Conservation (phyloP, 257 asterid species). For the Gentiana straminea region DNA sequence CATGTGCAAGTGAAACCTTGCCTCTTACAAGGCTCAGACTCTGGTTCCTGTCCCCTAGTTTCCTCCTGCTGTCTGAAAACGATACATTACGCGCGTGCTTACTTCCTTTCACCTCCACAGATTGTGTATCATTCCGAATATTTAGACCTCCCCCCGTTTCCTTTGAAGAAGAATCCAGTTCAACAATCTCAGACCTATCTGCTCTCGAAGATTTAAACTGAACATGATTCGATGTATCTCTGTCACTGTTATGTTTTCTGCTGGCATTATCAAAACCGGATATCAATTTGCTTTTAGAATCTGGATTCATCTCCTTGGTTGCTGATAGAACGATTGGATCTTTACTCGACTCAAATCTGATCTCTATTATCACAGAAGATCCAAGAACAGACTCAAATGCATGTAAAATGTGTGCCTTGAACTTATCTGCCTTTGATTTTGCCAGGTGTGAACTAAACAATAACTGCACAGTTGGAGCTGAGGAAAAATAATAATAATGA, state of each 20-base stretch:
- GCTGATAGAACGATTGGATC: slow-evolving; percentile 41
- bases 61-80: slow-evolving; percentile 24
- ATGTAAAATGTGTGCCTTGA: slow-evolving; percentile 55
- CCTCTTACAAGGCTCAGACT: slow-evolving; percentile 74
- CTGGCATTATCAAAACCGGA: slow-evolving; percentile 20
- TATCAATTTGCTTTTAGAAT: slow-evolving; percentile 3
- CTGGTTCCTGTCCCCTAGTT: slow-evolving; percentile 40
- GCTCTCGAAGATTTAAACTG: slow-evolving; percentile 18
- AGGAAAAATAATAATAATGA: slow-evolving; percentile 11
- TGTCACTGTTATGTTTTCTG: slow-evolving; percentile 18
- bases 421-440: slow-evolving; percentile 73
- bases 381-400: slow-evolving; percentile 84
- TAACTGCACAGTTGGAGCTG: slow-evolving; percentile 90
- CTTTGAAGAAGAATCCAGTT: slow-evolving; percentile 34
- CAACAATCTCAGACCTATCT: slow-evolving; percentile 58
- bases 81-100: slow-evolving; percentile 7
- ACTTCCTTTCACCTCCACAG: slow-evolving; percentile 11
- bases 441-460: slow-evolving; percentile 60
- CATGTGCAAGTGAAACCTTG: slow-evolving; percentile 85
- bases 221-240: slow-evolving; percentile 15
- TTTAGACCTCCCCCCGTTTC: slow-evolving; percentile 8
- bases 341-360: slow-evolving; percentile 49
- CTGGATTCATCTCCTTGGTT: slow-evolving; percentile 18
- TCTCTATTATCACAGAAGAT: slow-evolving; percentile 73
- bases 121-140: slow-evolving; percentile 1